Evolutionary conservation across 2,329 filamentous ascomycete species (phyloP).

Genomic region (Polytolypa hystricis): DNA sequence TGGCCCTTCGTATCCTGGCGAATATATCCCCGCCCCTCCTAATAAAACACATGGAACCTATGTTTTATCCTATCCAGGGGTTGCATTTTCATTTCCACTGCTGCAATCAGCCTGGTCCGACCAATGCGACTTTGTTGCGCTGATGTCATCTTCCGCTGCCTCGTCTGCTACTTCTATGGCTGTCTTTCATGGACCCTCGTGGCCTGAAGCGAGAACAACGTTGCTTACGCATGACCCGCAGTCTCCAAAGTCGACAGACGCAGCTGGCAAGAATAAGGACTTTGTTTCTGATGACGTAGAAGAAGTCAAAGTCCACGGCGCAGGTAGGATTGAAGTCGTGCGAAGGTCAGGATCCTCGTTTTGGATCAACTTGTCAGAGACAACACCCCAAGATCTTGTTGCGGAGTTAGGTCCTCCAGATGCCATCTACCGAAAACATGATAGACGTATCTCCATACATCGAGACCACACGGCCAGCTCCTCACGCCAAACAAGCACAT

Average conservation of each 20-base stretch:
- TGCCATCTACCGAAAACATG: slow-evolving; percentile 84
- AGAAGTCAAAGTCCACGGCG: slow-evolving; percentile 63
- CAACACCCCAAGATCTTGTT: slow-evolving; percentile 82
- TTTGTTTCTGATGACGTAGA: slow-evolving; percentile 82
- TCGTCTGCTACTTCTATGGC: slow-evolving; percentile 76
- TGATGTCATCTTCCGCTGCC: slow-evolving; percentile 68
- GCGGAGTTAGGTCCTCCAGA: slow-evolving; percentile 87
- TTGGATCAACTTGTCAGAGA: slow-evolving; percentile 68
- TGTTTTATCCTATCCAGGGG: slow-evolving; percentile 84
- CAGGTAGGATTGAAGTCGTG: slow-evolving; percentile 65
- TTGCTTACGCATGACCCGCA: slow-evolving; percentile 67
- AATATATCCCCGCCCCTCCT: slow-evolving; percentile 61
- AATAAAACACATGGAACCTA: slow-evolving; percentile 59
- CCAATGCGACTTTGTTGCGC: slow-evolving; percentile 66
- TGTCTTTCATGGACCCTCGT: slow-evolving; percentile 80
- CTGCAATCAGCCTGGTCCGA: slow-evolving; percentile 62
- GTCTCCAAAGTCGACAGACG: slow-evolving; percentile 60
- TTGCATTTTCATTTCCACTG: slow-evolving; percentile 85
- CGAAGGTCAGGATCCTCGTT: slow-evolving; percentile 58
- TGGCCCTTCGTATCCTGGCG: slow-evolving; percentile 85
- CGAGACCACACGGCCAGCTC: slow-evolving; percentile 43
- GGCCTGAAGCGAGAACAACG: slow-evolving; percentile 67
- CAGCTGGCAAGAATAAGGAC: slow-evolving; percentile 62
- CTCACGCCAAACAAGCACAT: slow-evolving; percentile 25
- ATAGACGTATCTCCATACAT: slow-evolving; percentile 80